Conservation (phyloP, 2,329 filamentous ascomycete genomes). For the Diaporthe velutina region DNA sequence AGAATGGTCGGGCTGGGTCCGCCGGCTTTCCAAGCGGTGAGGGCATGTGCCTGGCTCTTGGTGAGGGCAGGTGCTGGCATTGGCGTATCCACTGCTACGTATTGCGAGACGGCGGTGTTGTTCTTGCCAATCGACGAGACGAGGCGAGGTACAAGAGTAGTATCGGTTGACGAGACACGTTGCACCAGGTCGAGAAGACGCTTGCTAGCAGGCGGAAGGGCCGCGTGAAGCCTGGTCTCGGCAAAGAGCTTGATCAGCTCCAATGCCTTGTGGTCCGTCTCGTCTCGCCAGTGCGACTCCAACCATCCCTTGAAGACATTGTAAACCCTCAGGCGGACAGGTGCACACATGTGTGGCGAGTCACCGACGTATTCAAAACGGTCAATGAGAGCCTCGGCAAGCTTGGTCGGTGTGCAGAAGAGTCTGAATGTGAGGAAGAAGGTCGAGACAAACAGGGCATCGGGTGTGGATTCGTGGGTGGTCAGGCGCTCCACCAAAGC, state of each 20-base stretch:
- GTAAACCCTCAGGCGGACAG: conserved; percentile 91
- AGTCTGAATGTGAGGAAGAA: conserved; percentile 97
- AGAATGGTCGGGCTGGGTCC: conserved; percentile 79
- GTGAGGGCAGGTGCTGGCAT: conserved; percentile 78
- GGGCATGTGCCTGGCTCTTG: conserved; percentile 80
- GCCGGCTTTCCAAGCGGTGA: conserved; percentile 82
- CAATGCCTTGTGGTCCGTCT: conserved; percentile 83
- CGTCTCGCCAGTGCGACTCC: conserved; percentile 92
- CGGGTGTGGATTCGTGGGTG: conserved; percentile 91
- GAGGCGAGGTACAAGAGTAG: conserved; percentile 83
- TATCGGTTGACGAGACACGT: conserved; percentile 78
- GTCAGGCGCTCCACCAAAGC: conserved; percentile 96
- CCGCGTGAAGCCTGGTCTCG: conserved; percentile 74
- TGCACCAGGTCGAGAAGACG: conserved; percentile 84
- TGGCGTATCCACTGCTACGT: conserved; percentile 78
- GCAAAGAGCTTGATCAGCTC: conserved; percentile 85
- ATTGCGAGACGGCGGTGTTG: conserved; percentile 79
- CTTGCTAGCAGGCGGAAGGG: conserved; percentile 82
- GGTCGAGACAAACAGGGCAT: conserved; percentile 90
- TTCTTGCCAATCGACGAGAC: conserved; percentile 91
- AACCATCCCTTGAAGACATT: conserved; percentile 98
- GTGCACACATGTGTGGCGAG: conserved; percentile 78
- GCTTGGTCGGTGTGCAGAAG: conserved; percentile 84
- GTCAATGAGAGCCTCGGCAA: conserved; percentile 87
- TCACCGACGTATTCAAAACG: conserved; percentile 93